phyloP scores from a whole-genome alignment of 305 asterid genomes.

The Withania somnifera region DNA sequence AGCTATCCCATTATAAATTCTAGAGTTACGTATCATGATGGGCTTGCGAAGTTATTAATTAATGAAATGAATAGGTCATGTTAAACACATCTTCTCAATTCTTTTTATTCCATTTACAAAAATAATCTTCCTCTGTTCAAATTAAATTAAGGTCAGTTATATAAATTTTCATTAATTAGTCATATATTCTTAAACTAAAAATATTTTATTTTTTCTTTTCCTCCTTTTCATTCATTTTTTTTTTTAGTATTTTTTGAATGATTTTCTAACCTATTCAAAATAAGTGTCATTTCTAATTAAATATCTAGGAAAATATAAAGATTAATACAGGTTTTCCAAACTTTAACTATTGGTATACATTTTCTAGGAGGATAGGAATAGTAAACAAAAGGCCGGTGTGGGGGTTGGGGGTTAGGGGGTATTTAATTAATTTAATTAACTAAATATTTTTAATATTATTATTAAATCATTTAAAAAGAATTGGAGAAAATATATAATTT shows the following conservation, averaged over 20 bases:
- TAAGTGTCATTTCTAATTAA: too few species aligned
- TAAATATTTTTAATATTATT: not conserved
- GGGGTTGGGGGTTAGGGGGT: too few species aligned
- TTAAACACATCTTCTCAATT: not conserved
- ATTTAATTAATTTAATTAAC: not conserved
- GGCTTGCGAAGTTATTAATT: not conserved
- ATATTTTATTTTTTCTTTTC: too few species aligned
- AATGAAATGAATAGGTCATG: not conserved
- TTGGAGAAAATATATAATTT: not conserved
- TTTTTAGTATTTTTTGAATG: too few species aligned
- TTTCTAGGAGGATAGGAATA: too few species aligned
- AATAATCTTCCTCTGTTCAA: not conserved
- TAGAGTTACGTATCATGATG: slow-evolving; percentile 2
- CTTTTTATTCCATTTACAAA: not conserved
- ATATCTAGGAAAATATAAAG: not conserved
- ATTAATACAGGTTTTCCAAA: not conserved
- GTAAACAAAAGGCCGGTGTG: too few species aligned
- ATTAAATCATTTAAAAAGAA: not conserved
- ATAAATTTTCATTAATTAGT: not conserved
- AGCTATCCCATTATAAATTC: slow-evolving; percentile 6
- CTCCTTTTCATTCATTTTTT: too few species aligned
- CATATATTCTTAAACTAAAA: too few species aligned
- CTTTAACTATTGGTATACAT: too few species aligned
- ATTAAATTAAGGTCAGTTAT: not conserved
- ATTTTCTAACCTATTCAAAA: too few species aligned